Evolutionary conservation across 2,329 filamentous ascomycete genomes (phyloP).

Genomic region (Ascochyta pisi): DNA sequence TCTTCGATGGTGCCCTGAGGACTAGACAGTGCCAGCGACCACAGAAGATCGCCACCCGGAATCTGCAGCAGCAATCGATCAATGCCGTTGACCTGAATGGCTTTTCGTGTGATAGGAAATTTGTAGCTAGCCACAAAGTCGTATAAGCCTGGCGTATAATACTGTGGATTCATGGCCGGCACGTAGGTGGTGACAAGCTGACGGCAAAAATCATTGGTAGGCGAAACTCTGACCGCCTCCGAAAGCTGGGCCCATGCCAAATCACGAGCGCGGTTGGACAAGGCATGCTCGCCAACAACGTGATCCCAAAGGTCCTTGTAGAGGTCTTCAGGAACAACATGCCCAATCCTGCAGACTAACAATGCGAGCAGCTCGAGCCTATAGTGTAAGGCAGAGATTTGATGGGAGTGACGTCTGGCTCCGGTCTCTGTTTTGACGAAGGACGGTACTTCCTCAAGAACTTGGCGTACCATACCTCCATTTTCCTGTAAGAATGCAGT

Average conservation of each 20-base stretch:
- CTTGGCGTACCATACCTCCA: constrained; percentile 33
- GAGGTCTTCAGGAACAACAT: constrained; percentile 67
- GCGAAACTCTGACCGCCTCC: constrained; percentile 28
- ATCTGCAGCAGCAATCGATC: constrained; percentile 54
- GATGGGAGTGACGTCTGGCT: constrained; percentile 15
- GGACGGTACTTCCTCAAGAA: constrained; percentile 50
- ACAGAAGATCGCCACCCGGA: constrained; percentile 73
- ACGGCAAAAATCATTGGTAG: constrained; percentile 39
- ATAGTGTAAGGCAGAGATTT: constrained; percentile 37
- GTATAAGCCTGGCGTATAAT: constrained; percentile 67
- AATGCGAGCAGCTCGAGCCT: constrained; percentile 62
- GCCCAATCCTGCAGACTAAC: constrained; percentile 67
- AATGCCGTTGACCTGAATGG: constrained; percentile 24
- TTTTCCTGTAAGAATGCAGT: constrained; percentile 35
- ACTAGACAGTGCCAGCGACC: constrained; percentile 78
- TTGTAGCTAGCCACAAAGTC: constrained; percentile 64
- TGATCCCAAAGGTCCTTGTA: constrained; percentile 73
- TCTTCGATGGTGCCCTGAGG: constrained; percentile 70
- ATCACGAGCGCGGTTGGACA: constrained; percentile 67
- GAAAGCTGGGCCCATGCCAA: constrained; percentile 66
- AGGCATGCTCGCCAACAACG: constrained; percentile 70
- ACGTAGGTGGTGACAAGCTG: constrained; percentile 58
- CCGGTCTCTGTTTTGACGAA: constrained; percentile 39
- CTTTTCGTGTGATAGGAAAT: constrained; percentile 29
- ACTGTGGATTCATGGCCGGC: constrained; percentile 62